Base-by-base conservation (phyloP, 2,329 filamentous ascomycete genomes). In the Pseudogymnoascus sp. region DNA sequence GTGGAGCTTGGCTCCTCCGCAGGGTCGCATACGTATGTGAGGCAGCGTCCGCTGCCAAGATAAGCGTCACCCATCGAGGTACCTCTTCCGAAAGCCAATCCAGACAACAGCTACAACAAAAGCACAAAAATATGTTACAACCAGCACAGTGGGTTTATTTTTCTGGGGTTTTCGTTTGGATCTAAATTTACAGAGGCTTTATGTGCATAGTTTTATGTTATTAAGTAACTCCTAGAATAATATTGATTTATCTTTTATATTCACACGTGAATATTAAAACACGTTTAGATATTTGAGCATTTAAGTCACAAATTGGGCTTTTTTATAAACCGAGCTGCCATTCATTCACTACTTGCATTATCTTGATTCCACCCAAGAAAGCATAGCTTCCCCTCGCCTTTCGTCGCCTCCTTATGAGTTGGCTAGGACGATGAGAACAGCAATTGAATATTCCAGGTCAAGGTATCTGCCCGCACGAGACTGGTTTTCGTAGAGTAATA, bases 11-110 rank as follows among this genome's bases (percentile, higher is more conserved):
- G 59, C 35, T 38, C 21, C 38, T 42, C 33, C 26, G 38, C 21
- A 42, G 59, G 21, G 35, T 38, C 59, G 35, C 59, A 61, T 61
- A 61, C 59, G 59, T 61, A 61, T 31, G 33, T 40, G 59, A 61
- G 59, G 59, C 59, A 61, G 13, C 35, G 21, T n/a, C 59, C 21
- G 35, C 19, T 61, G 59, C 59, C 59, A 61, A 61, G 59, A 61
- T 42, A 61, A 26, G 59, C 35, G 50, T 56, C 50, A 56, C 50
- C 29, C 50, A 56, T 33, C 29, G 29, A 33, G 50, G 50, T 56
- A 56, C 29, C 29, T 56, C 50, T 33, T 33, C 47, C 2, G 3
- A 21, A 56, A 56, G 29, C 50, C 50, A 56, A 56, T 35, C 50
- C 50, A 56, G 29, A 56, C 50, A 56, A 33, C 50, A 56, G 5